Conservation (phyloP, 2,329 filamentous ascomycete species). For the Mariannaea sp. region DNA sequence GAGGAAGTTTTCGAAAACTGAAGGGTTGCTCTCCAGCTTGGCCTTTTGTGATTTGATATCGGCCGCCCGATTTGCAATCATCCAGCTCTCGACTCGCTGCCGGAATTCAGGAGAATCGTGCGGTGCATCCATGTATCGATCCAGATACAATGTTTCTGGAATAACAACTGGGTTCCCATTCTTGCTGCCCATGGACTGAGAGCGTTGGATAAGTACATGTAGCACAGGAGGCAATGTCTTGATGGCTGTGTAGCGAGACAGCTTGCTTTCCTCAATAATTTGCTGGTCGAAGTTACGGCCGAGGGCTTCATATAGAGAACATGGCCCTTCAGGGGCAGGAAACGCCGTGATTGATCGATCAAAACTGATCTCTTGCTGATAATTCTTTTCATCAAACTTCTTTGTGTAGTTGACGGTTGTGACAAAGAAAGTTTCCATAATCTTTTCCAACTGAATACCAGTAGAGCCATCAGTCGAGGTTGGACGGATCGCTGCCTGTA, state of each 20-base stretch:
- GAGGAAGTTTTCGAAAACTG: slow-evolving; percentile 36
- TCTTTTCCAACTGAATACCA: slow-evolving; percentile 79
- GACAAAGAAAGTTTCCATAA: slow-evolving; percentile 73
- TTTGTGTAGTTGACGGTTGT: slow-evolving; percentile 64
- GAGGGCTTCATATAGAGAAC: slow-evolving; percentile 81
- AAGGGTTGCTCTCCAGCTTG: slow-evolving; percentile 34
- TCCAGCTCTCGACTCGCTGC: slow-evolving; percentile 74
- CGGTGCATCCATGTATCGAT: slow-evolving; percentile 79
- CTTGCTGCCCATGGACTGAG: slow-evolving; percentile 74
- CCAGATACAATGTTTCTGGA: slow-evolving; percentile 81
- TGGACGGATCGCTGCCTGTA: slow-evolving; percentile 85
- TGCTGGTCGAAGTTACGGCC: slow-evolving; percentile 85
- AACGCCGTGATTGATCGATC: slow-evolving; percentile 68
- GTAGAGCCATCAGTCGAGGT: slow-evolving; percentile 63
- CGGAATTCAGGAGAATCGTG: slow-evolving; percentile 64
- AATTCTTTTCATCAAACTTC: slow-evolving; percentile 52
- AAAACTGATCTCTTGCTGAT: slow-evolving; percentile 54
- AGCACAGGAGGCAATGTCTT: slow-evolving; percentile 80
- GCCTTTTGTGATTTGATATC: slow-evolving; percentile 52
- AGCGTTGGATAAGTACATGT: slow-evolving; percentile 87
- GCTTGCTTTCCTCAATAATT: slow-evolving; percentile 68
- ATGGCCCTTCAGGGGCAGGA: slow-evolving; percentile 52
- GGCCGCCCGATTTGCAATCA: slow-evolving; percentile 67
- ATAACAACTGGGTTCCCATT: slow-evolving; percentile 79
- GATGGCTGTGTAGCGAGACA: slow-evolving; percentile 71